Conservation (phyloP, 176 grass and related monocot genomes). For the Triticum timopheevii region DNA sequence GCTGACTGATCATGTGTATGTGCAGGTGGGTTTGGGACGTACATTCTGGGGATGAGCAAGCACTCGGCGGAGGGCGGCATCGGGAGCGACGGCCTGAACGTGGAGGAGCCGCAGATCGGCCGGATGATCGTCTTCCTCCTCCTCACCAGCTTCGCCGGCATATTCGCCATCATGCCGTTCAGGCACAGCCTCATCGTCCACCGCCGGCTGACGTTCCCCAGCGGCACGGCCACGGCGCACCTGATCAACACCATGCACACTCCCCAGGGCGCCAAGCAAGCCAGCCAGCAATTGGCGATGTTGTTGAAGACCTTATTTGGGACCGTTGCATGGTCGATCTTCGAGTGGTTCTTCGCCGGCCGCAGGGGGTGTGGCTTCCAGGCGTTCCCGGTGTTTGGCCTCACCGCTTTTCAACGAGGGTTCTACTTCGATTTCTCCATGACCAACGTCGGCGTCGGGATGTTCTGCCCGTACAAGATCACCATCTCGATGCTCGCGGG, state of each 20-base stretch:
- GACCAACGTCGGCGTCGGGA: conserved; percentile 54
- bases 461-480: conserved; percentile 55
- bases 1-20: not conserved
- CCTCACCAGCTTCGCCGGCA: conserved; percentile 48
- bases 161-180: conserved; percentile 53
- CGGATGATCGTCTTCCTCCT: conserved; percentile 49
- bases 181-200: conserved; percentile 60
- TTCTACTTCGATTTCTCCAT: conserved; percentile 72
- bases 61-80: not conserved
- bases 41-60: conserved; percentile 37
- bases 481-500: conserved; percentile 58
- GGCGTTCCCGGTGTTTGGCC: conserved; percentile 57
- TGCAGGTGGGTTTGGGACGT: conserved; percentile 33
- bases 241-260: conserved; percentile 76
- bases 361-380: conserved; percentile 47
- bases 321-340: conserved; percentile 46
- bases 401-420: conserved; percentile 31
- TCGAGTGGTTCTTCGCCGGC: conserved; percentile 60
- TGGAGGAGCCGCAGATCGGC: conserved; percentile 26
- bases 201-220: conserved; percentile 62
- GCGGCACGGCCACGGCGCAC: conserved; percentile 58
- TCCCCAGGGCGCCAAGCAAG: conserved; percentile 39
- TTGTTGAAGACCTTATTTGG: conserved; percentile 56
- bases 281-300: conserved; percentile 46
- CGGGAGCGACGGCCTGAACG: not conserved